Evolutionary conservation across 805 yeast species (phyloP).

Genomic region (Spathaspora arborariae): DNA sequence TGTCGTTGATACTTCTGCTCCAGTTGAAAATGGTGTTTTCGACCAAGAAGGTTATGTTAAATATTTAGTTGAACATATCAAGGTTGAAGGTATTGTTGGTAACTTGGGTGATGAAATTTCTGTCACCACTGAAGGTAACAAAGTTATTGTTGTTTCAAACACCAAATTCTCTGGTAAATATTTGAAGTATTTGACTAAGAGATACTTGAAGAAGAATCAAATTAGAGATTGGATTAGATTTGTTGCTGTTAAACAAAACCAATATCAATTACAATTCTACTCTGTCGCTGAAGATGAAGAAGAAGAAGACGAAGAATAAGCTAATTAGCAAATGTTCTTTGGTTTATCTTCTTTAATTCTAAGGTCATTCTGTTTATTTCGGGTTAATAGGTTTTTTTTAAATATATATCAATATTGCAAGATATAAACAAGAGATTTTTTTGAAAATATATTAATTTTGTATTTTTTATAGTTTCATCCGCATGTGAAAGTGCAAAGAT

Average conservation of each 20-base stretch:
- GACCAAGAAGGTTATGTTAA: conserved; percentile 97
- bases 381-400: conserved; percentile 7
- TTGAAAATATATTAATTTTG: neutral
- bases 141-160: conserved; percentile 85
- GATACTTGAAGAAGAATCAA: conserved; percentile 99
- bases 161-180: conserved; percentile 99
- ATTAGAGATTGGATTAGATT: conserved; percentile 99
- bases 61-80: conserved; percentile 98
- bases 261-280: conserved; percentile 98
- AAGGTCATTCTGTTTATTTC: conserved; percentile 3
- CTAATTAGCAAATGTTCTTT: conserved; percentile 1
- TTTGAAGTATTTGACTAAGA: conserved; percentile 99
- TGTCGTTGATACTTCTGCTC: conserved; percentile 94
- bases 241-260: conserved; percentile 91
- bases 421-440: conserved; percentile 1
- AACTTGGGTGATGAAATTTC: conserved; percentile 95
- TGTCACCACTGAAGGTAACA: conserved; percentile 80
- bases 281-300: conserved; percentile 93
- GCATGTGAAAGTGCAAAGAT: neutral
- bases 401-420: neutral
- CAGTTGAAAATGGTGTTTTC: conserved; percentile 95
- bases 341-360: neutral
- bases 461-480: neutral
- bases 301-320: conserved; percentile 85
- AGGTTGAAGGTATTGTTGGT: conserved; percentile 95